Conservation (phyloP, 306 rosid genomes). For the Sphenostylis stenocarpa region DNA sequence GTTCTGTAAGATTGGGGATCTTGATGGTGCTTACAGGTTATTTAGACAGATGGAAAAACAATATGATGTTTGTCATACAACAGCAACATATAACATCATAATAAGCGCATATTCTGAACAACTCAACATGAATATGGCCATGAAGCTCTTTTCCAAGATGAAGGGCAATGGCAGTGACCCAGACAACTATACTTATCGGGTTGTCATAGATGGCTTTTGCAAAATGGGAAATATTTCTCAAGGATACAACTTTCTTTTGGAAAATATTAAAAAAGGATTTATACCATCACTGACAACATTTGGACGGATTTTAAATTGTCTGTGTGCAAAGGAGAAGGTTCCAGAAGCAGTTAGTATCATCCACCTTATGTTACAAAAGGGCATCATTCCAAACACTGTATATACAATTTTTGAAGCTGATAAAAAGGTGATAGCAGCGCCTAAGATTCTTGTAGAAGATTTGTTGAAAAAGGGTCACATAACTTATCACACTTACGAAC, state of each 20-base stretch:
- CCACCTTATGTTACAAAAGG: slow-evolving; percentile 73
- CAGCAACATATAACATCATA: slow-evolving; percentile 74
- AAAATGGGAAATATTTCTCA: slow-evolving; percentile 60
- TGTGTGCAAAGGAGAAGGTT: slow-evolving; percentile 62
- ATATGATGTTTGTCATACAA: slow-evolving; percentile 52
- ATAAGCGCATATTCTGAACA: slow-evolving; percentile 66
- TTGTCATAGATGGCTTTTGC: slow-evolving; percentile 85
- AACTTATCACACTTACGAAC: slow-evolving; percentile 76
- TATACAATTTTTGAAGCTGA: slow-evolving; percentile 76
- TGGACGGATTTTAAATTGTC: slow-evolving; percentile 81
- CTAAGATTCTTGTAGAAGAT: slow-evolving; percentile 87
- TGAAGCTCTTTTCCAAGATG: slow-evolving; percentile 67
- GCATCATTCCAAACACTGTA: slow-evolving; percentile 74
- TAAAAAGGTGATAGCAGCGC: slow-evolving; percentile 82
- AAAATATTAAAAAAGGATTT: slow-evolving; percentile 61
- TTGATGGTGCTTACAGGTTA: slow-evolving; percentile 69
- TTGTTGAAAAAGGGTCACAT: slow-evolving; percentile 78
- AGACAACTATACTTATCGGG: slow-evolving; percentile 71
- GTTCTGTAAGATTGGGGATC: slow-evolving; percentile 61
- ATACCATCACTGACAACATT: slow-evolving; percentile 68
- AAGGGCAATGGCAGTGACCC: slow-evolving; percentile 49
- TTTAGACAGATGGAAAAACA: slow-evolving; percentile 54
- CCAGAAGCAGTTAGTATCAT: slow-evolving; percentile 73
- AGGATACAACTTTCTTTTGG: slow-evolving; percentile 61
- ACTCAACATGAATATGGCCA: slow-evolving; percentile 57